A percentile compares a stretch with the other conserved stretches of the same genome.
These are phyloP conservation scores for Nematocida sp. DNA, from an alignment of 371 early-diverging fungal species.

Conservation along the genomic window DNA sequence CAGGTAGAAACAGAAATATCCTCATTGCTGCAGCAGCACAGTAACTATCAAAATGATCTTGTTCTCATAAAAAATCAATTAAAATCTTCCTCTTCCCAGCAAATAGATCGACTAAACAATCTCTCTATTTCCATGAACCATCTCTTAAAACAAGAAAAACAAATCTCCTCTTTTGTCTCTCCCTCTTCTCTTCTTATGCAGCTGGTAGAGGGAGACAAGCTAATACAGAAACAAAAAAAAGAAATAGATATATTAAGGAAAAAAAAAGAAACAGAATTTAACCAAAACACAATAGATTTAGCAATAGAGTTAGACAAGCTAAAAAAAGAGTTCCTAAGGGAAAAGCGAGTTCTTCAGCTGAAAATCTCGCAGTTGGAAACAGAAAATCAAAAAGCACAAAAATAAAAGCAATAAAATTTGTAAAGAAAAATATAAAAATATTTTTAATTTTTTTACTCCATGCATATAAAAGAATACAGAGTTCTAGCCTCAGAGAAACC, in stretches of 20 bases:
- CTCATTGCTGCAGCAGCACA: background rate
- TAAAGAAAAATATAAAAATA: no score
- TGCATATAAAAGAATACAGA: constrained; percentile 66
- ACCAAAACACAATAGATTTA: constrained; percentile 11
- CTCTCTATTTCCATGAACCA: constrained; percentile 12
- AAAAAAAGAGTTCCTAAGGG: constrained; percentile 26
- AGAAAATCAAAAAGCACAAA: no score
- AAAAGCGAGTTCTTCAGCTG: constrained; percentile 48
- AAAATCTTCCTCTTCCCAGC: background rate
- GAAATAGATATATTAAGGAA: constrained; percentile 58
- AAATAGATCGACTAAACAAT: background rate
- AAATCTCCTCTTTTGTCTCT: constrained; percentile 1
- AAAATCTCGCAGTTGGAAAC: constrained; percentile 41
- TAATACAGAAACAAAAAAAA: constrained; percentile 55
- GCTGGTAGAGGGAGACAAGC: constrained; percentile 40
- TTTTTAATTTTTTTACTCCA: constrained; percentile 55
- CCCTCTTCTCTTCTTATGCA: constrained; percentile 37
- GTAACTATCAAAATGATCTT: background rate
- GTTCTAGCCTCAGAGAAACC: constrained; percentile 69
- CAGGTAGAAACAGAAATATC: background rate
- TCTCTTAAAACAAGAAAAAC: constrained; percentile 34
- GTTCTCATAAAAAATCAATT: constrained; percentile 1
- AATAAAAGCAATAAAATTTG: no score
- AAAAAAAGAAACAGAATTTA: background rate
- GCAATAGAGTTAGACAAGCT: constrained; percentile 37